A percentile compares a stretch with the other conserved stretches of the same genome.
Conservation (phyloP, 441 rosid species). For the Adansonia rubrostipa region DNA sequence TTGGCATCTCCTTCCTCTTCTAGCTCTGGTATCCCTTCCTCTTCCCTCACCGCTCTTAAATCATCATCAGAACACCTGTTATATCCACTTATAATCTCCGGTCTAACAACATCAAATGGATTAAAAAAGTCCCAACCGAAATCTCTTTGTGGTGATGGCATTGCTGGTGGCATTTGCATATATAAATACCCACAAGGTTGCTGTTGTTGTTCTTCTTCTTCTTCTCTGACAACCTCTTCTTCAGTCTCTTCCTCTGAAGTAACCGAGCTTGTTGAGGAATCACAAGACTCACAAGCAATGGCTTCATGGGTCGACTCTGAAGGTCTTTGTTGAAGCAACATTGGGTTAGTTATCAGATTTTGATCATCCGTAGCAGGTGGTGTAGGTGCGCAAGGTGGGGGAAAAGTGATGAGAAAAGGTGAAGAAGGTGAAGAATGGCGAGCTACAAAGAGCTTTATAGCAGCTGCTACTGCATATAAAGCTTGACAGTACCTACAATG, state of each 20-base stretch:
- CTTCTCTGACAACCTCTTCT: conserved; percentile 29
- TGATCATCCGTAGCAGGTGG: conserved; percentile 32
- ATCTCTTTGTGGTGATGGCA: conserved; percentile 58
- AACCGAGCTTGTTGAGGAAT: conserved; percentile 41
- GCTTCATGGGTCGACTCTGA: conserved; percentile 55
- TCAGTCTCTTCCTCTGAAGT: conserved; percentile 48
- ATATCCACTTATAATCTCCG: conserved; percentile 55
- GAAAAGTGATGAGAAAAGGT: conserved; percentile 67
- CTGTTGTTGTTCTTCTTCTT: conserved; percentile 18
- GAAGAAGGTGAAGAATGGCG: conserved; percentile 69
- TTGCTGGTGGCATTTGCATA: conserved; percentile 63
- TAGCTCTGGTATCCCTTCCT: conserved; percentile 79
- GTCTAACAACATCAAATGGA: conserved; percentile 59
- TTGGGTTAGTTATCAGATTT: conserved; percentile 51
- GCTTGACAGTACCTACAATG: conserved; percentile 89
- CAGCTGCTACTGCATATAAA: conserved; percentile 81
- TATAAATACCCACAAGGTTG: conserved; percentile 50
- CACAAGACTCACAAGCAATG: conserved; percentile 48
- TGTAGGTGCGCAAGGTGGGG: conserved; percentile 50
- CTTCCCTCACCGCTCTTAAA: conserved; percentile 60
- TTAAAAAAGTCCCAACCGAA: conserved; percentile 83
- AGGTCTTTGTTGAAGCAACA: conserved; percentile 61
- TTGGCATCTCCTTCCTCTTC: conserved; percentile 57
- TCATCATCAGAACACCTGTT: conserved; percentile 60
- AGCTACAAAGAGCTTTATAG: conserved; percentile 86